These are phyloP conservation scores for Annulohypoxylon moriforme DNA, from an alignment of 495 filamentous ascomycete genomes.

Conservation along the genomic window DNA sequence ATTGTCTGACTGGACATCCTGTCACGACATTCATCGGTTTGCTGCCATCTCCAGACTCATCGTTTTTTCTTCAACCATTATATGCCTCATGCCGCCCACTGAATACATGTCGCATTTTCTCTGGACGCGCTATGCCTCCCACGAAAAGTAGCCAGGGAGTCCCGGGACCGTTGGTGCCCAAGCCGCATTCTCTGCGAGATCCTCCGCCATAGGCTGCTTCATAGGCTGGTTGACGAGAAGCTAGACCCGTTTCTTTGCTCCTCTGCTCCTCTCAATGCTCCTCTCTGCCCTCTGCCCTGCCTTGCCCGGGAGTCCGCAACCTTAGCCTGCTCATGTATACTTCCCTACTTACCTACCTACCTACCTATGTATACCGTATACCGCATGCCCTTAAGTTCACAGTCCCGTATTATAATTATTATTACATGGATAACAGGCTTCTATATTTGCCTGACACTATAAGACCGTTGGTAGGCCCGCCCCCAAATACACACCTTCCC, in stretches of 20 bases:
- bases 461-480: constrained; percentile 52
- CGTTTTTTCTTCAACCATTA: constrained; percentile 22
- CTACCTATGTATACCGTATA: constrained; percentile 14
- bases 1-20: constrained; percentile 27
- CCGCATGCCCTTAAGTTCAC: constrained; percentile 44
- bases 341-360: no score
- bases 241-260: constrained; percentile 43
- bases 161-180: constrained; percentile 64
- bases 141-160: constrained; percentile 51
- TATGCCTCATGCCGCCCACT: constrained; percentile 42
- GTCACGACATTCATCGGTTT: constrained; percentile 38
- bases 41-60: constrained; percentile 37
- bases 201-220: constrained; percentile 45
- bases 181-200: constrained; percentile 49
- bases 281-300: constrained; percentile 19
- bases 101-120: constrained; percentile 46
- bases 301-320: constrained; percentile 41
- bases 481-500: constrained; percentile 35
- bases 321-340: constrained; percentile 36
- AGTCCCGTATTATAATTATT: constrained; percentile 28
- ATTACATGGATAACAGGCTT: constrained; percentile 40
- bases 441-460: constrained; percentile 52
- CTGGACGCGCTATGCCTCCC: constrained; percentile 45
- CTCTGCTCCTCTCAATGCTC: neutral
- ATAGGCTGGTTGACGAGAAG: constrained; percentile 42